Evolutionary conservation across 179 eudicot genomes (phyloP).

Genomic region (Heliamphora pulchella): DNA sequence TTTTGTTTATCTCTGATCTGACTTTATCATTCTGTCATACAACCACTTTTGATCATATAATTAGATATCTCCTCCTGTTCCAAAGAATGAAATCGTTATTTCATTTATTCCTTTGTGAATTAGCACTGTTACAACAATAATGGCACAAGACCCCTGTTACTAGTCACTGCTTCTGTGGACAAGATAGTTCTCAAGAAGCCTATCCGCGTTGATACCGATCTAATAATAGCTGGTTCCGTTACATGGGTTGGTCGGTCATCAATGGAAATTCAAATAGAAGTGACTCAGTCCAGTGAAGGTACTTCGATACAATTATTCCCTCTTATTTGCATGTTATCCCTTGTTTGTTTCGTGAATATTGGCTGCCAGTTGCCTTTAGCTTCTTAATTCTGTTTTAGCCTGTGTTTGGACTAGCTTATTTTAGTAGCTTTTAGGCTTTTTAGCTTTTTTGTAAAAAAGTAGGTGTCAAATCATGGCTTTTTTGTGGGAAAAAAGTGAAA

Average conservation of each 20-base stretch:
- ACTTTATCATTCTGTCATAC: not conserved
- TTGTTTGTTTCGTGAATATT: no score
- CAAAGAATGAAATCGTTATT: not conserved
- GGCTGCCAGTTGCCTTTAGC: no score
- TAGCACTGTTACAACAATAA: constrained; percentile 87
- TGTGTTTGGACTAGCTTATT: no score
- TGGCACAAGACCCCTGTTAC: constrained; percentile 67
- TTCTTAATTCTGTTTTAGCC: no score
- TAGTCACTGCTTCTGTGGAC: constrained; percentile 96
- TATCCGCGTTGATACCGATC: constrained; percentile 69
- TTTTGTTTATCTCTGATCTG: not conserved
- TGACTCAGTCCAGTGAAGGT: constrained; percentile 50
- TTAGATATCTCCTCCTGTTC: not conserved
- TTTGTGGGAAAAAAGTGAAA: no score
- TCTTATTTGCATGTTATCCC: no score
- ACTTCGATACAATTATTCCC: not conserved
- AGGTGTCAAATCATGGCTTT: no score
- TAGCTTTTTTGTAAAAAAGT: no score
- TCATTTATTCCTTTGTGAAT: constrained; percentile 21
- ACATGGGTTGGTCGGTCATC: constrained; percentile 96
- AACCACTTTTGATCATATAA: not conserved
- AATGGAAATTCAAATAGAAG: constrained; percentile 87
- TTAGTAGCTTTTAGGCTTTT: no score
- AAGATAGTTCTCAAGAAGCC: constrained; percentile 87
- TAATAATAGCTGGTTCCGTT: constrained; percentile 77